Conservation (phyloP, 805 yeast genomes). For the Candida corydali region DNA sequence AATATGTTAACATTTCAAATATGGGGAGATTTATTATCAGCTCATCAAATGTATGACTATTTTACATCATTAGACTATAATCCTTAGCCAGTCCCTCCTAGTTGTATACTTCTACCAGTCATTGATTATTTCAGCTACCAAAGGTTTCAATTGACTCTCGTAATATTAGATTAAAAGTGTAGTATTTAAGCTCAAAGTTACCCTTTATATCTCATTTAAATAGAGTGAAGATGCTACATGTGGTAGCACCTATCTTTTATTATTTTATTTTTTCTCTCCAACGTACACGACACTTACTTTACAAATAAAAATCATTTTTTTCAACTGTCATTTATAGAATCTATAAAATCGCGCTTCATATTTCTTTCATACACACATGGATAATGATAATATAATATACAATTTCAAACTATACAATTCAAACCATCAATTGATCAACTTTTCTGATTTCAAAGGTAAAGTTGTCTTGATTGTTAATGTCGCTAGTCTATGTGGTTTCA, state of each 20-base stretch:
- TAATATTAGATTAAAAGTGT: too few species aligned
- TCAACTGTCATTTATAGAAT: background rate
- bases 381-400: slow-evolving; percentile 40
- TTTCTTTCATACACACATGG: background rate
- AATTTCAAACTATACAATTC: slow-evolving; percentile 61
- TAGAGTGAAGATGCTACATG: too few species aligned
- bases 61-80: too few species aligned
- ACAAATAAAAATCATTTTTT: background rate
- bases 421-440: slow-evolving; percentile 55
- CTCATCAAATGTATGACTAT: too few species aligned
- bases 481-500: slow-evolving; percentile 76
- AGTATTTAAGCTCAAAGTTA: too few species aligned
- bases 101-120: too few species aligned
- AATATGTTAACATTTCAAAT: too few species aligned
- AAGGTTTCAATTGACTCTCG: too few species aligned
- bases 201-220: too few species aligned
- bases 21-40: too few species aligned
- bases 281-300: background rate
- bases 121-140: too few species aligned
- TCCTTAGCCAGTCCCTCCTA: too few species aligned
- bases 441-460: slow-evolving; percentile 65
- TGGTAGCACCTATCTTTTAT: background rate
- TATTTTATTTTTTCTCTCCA: background rate
- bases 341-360: background rate
- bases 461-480: slow-evolving; percentile 82